Evolutionary conservation across 768 basidiomycete species (phyloP), one percentile per base, ranked within the genome.

Genomic region (Suillus subalutaceus): DNA sequence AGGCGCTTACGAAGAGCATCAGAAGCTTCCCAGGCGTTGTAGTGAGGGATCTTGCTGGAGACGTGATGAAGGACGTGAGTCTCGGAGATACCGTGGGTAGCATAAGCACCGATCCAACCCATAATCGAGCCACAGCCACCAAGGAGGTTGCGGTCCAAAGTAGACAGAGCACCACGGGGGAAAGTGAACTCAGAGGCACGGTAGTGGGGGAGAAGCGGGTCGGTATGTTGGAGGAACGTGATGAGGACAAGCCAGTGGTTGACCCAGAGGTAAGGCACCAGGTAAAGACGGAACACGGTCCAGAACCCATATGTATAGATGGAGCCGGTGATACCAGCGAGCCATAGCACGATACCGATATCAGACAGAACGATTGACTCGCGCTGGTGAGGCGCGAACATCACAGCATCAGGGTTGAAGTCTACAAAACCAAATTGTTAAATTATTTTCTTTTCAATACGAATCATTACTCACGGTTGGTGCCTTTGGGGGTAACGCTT

Each of bases 221-320:
- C 97, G 72, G 97, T 98, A 83, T 99, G 97, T 82, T 99, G 97
- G 61, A 98, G 84, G 91, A 94, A 98, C 23, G 96, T 97, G 82
- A 98, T 97, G 72, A 95, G 73, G 65, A 98, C 94, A 63, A 98
- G 85, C 96, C 96, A 97, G 84, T 95, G 93, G 83, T 94, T 94
- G 63, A 91, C 88, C 91, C 92, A 94, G 67, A 99, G 84, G 81
- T 98, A 99, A 62, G 96, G 95, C 20, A 93, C 84, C 63, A 93
- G 76, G 78, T 98, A 99, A 69, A 91, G 79, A 68, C 87, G 84
- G 80, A 93, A 86, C 60, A 97, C 90, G 56, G 86, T 86, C 55
- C 78, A 74, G 79, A 94, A 90, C 43, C 94, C 90, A 63, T 83
- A 87, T 59, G 82, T 76, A 75, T 85, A 80, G 66, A 87, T 83